Evolutionary conservation across 352 stramenopile genomes (phyloP).

Genomic region (Pythium sukuiense): DNA sequence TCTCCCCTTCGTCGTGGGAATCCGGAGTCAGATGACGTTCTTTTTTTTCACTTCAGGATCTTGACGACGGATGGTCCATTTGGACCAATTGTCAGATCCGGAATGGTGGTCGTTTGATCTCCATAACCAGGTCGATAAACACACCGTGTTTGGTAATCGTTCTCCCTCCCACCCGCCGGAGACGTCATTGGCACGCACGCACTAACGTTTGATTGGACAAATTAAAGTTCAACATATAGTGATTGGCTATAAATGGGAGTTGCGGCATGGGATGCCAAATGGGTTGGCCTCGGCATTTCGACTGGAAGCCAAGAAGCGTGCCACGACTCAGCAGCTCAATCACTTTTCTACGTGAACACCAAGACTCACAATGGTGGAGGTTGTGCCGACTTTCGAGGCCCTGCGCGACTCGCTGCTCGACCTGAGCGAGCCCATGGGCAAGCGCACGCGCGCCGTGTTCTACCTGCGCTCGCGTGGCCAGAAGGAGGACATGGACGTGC

Average conservation of each 20-base stretch:
- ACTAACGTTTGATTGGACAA: conserved; percentile 25
- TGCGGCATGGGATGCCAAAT: conserved; percentile 19
- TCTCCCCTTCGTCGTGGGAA: conserved; percentile 3
- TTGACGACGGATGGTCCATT: conserved; percentile 9
- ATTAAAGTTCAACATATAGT: conserved; percentile 7
- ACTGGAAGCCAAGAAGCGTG: conserved; percentile 14
- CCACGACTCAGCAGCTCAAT: neutral
- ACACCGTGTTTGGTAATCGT: neutral
- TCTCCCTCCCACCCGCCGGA: conserved; percentile 8
- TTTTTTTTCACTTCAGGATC: conserved; percentile 12
- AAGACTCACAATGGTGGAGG: conserved; percentile 27
- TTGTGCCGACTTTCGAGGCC: conserved; percentile 57
- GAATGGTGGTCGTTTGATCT: neutral
- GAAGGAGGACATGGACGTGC: conserved; percentile 73
- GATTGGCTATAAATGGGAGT: conserved; percentile 29
- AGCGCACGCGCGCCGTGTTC: conserved; percentile 92
- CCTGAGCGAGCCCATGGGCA: conserved; percentile 77
- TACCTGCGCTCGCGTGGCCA: conserved; percentile 85
- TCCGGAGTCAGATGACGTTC: conserved; percentile 1
- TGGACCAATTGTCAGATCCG: conserved; percentile 1
- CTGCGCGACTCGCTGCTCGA: conserved; percentile 72
- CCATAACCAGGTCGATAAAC: neutral
- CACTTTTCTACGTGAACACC: neutral
- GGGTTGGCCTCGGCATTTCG: conserved; percentile 15
- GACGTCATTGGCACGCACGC: conserved; percentile 26